Evolutionary conservation across 2,329 filamentous ascomycete genomes (phyloP).

Genomic region (Penicillium italicum): DNA sequence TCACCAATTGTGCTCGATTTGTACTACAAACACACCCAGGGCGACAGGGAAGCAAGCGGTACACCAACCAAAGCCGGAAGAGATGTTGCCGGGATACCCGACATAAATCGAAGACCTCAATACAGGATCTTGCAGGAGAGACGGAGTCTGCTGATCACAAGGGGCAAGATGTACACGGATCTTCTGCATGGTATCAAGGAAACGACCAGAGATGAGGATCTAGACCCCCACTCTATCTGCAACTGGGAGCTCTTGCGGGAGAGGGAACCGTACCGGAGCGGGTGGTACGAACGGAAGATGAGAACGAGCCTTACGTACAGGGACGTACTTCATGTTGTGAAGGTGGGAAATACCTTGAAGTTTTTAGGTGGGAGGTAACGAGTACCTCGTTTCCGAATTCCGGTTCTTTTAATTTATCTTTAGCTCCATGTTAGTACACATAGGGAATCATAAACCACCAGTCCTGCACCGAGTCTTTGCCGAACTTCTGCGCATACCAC

Average conservation of each 20-base stretch:
- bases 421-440: slow-evolving; percentile 29
- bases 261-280: slow-evolving; percentile 33
- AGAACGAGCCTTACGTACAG: slow-evolving; percentile 65
- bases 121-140: slow-evolving; percentile 76
- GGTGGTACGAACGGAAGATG: slow-evolving; percentile 48
- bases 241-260: slow-evolving; percentile 58
- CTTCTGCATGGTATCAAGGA: slow-evolving; percentile 59
- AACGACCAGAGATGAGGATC: slow-evolving; percentile 58
- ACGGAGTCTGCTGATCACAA: slow-evolving; percentile 63
- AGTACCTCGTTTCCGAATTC: not conserved
- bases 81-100: not conserved
- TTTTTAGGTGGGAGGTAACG: slow-evolving; percentile 39
- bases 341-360: slow-evolving; percentile 65
- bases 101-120: slow-evolving; percentile 11
- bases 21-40: slow-evolving; percentile 54
- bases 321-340: slow-evolving; percentile 80
- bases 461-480: slow-evolving; percentile 56
- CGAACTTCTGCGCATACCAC: slow-evolving; percentile 79
- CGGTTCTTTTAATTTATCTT: not conserved
- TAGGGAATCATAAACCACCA: slow-evolving; percentile 74
- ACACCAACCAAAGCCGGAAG: not conserved
- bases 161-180: slow-evolving; percentile 51
- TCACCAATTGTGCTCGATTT: slow-evolving; percentile 74
- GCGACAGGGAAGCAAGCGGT: slow-evolving; percentile 19
- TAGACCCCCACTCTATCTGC: slow-evolving; percentile 52